phyloP scores from a whole-genome alignment of 2,329 filamentous ascomycete genomes.

The Endothia cerciana region DNA sequence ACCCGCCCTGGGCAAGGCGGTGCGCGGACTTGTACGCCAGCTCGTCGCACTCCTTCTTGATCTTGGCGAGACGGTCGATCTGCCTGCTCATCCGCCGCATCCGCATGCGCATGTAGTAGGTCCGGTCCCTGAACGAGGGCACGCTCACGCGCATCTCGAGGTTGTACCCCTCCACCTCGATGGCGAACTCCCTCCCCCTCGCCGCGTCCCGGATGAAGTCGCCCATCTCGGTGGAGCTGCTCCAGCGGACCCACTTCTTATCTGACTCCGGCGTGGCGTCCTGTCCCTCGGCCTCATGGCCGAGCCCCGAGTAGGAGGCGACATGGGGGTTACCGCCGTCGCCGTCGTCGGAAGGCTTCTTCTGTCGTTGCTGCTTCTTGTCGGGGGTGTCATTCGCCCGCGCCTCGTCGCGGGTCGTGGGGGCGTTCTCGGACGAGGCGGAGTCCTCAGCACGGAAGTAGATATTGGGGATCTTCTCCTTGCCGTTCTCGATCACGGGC shows the following conservation, averaged over 20 bases:
- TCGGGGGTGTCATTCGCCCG: slow-evolving; percentile 33
- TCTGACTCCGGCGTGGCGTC: slow-evolving; percentile 51
- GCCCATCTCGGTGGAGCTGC: slow-evolving; percentile 83
- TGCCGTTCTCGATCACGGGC: slow-evolving; percentile 64
- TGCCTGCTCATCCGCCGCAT: slow-evolving; percentile 71
- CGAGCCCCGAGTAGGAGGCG: slow-evolving; percentile 72
- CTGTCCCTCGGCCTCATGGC: slow-evolving; percentile 57
- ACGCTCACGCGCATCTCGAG: slow-evolving; percentile 76
- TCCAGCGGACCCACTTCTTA: slow-evolving; percentile 78
- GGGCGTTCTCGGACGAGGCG: slow-evolving; percentile 58
- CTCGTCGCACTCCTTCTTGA: slow-evolving; percentile 82
- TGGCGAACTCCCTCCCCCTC: slow-evolving; percentile 79
- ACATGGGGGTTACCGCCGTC: slow-evolving; percentile 46
- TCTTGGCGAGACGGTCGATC: slow-evolving; percentile 69
- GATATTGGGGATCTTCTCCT: slow-evolving; percentile 73
- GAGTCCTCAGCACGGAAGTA: slow-evolving; percentile 81
- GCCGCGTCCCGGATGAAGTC: slow-evolving; percentile 94
- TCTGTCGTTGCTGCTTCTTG: slow-evolving; percentile 30
- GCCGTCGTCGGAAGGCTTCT: background rate
- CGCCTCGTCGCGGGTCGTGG: slow-evolving; percentile 38
- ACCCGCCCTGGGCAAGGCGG: slow-evolving; percentile 78
- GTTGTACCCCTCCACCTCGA: slow-evolving; percentile 73
- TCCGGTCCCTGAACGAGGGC: slow-evolving; percentile 88
- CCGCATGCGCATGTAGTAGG: slow-evolving; percentile 80
- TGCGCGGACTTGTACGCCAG: slow-evolving; percentile 79